Evolutionary conservation across 2,329 filamentous ascomycete genomes (phyloP), one percentile per base, ranked within the genome.

Genomic region (Volutella citrinella): DNA sequence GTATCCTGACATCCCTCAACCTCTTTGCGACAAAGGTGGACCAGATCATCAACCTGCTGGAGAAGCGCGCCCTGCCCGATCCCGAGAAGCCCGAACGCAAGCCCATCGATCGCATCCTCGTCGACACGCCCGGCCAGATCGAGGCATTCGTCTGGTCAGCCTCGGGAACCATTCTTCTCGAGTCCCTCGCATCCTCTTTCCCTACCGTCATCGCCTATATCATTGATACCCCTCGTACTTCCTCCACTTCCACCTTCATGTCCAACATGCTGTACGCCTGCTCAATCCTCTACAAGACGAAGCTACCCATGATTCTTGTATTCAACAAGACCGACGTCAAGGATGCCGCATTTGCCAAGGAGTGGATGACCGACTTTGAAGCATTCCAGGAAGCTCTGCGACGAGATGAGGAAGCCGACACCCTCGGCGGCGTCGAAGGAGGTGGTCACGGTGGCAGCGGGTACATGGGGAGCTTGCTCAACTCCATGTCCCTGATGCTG

Each of bases 341-440:
- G 60, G 85, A 94, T 54, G 87, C 89, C 0, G 76, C 78, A 17
- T 95, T 95, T 55, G 93, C 90, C 2, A 93, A 91, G 66, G 89
- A 97, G 58, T 98, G 94, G 93, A 98, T 98, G 93, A 95, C 90
- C 6, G 91, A 98, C 62, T 98, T 96, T 55, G 93, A 98, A 48
- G 81, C 86, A 1, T 98, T 98, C 66, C 93, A 97, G 59, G 79
- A 79, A 12, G 91, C 94, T 1, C 70, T 98, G 27, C 77, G 79
- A 30, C 69, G 78, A 17, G 93, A 97, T 55, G 87, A 96, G 59
- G 80, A 84, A 36, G 72, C 75, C 7, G 88, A 89, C 27, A 80
- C 78, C 1, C 85, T 89, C 54, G 87, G 85, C 10, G 81, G 84
- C 11, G 72, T 76, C 18, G 88, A 89, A 48, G 82, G 78, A 9